A percentile compares a stretch with the other conserved stretches of the same genome.
Conservation (phyloP, 371 early-diverging fungal species). For the Fennellomyces sp. region DNA sequence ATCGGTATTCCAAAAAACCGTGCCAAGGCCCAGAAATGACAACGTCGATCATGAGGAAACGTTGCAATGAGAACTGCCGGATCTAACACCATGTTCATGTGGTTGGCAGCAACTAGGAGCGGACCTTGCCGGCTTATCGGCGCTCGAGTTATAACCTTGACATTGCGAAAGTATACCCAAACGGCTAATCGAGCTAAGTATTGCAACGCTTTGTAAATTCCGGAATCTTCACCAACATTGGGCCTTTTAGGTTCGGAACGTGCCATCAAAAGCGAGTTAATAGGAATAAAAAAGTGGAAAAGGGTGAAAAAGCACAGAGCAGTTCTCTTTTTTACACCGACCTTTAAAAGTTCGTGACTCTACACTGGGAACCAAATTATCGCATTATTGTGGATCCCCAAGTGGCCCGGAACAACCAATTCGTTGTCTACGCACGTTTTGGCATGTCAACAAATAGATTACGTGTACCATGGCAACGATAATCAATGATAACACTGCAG, state of each 20-base stretch:
- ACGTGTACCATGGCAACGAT: too few relatives aligned
- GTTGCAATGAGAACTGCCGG: conserved; percentile 54
- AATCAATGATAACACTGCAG: too few relatives aligned
- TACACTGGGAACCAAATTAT: too few relatives aligned
- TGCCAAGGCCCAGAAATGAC: conserved; percentile 65
- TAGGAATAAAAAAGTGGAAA: not conserved
- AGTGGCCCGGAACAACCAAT: too few relatives aligned
- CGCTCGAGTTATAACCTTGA: conserved; percentile 38
- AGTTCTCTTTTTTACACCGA: too few relatives aligned
- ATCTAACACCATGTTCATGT: conserved; percentile 65
- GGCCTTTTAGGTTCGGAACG: conserved; percentile 1
- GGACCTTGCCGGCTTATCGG: conserved; percentile 42
- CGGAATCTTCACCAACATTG: not conserved
- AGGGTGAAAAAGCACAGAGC: not conserved
- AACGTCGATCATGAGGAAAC: conserved; percentile 53
- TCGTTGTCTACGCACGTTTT: too few relatives aligned
- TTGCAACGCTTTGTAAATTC: conserved; percentile 35
- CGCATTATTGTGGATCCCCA: too few relatives aligned
- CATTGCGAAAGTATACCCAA: conserved; percentile 53
- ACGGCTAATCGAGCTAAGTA: conserved; percentile 43
- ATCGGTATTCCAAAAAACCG: conserved; percentile 55
- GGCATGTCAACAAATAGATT: too few relatives aligned
- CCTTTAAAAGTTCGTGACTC: conserved; percentile 2
- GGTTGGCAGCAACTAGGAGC: conserved; percentile 51
- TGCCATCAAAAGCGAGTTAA: not conserved